Conservation (phyloP, 208 protist genomes). For the Trypanosoma brucei region DNA sequence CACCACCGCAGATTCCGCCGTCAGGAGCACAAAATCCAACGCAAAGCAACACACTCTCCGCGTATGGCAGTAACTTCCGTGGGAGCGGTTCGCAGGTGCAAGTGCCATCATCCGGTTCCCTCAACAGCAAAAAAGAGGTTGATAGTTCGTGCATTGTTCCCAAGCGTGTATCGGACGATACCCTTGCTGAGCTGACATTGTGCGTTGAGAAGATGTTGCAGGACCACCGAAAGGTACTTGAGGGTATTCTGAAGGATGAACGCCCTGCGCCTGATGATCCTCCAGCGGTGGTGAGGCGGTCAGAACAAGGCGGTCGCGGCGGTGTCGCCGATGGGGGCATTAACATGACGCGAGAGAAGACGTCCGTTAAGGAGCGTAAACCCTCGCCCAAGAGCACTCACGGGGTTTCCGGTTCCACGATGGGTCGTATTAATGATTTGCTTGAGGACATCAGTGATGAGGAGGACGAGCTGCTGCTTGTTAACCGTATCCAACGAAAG, state of each 20-base stretch:
- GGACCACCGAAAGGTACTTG: constrained; percentile 58
- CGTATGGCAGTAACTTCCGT: background rate
- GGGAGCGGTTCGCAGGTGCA: background rate
- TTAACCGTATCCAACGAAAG: constrained; percentile 44
- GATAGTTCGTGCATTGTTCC: background rate
- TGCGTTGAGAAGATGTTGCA: constrained; percentile 72
- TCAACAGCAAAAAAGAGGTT: too few relatives aligned
- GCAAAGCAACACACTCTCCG: background rate
- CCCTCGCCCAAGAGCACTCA: too few relatives aligned
- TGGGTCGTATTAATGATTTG: constrained; percentile 9
- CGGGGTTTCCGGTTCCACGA: background rate
- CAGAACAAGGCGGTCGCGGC: constrained; percentile 13
- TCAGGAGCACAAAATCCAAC: background rate
- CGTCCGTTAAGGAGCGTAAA: background rate
- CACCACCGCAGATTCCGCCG: background rate
- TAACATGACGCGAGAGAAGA: background rate
- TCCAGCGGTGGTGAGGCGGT: constrained; percentile 6
- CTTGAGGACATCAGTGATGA: constrained; percentile 25
- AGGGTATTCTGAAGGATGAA: constrained; percentile 41
- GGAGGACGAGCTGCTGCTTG: constrained; percentile 63
- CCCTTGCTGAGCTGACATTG: constrained; percentile 34
- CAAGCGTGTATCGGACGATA: constrained; percentile 10
- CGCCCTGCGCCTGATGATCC: background rate
- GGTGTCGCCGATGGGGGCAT: constrained; percentile 1
- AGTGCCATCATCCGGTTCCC: too few relatives aligned